Base-by-base conservation (phyloP, 805 yeast species). In the Kluyveromyces starmeri region DNA sequence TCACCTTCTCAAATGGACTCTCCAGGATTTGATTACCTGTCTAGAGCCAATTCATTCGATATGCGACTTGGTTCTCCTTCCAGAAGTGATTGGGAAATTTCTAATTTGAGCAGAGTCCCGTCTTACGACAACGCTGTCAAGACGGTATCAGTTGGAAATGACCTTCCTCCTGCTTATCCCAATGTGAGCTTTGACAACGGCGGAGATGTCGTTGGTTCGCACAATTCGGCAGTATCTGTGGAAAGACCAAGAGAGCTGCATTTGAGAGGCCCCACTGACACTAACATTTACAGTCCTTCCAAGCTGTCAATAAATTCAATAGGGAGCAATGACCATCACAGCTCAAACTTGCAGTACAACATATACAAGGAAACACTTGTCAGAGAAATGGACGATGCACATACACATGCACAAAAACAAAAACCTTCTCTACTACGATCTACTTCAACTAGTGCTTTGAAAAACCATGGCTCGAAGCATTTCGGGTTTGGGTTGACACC, bases 91-190 rank as follows among this genome's bases (percentile, higher is more conserved):
- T 62, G 68, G 66, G 69, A 70, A 38, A 40, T 66, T 2, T 53
- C 55, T 5, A 56, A 64, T 2, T 44, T 84, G 43, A 75, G 81
- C 14, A 63, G 74, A 32, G 95, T 89, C 5, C 97, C 97, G 0
- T 76, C 95, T 0, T 89, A 89, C 57, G 70, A 69, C 6, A 78
- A 82, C 20, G 96, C 97, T 0, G 58, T 86, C 55, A 72, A 71
- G 47, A 57, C 72, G 2, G 76, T 68, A 29, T 61, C 59, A 5
- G 58, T 67, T 8, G 69, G 63, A 3, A 70, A 64, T 14, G 74
- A 71, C 34, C 58, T 79, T 17, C 78, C 95, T 2, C 96, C 96
- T 1, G 70, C 71, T 2, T 86, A 85, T 54, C 55, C 53, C 4
- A 28, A 31, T 27, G 35, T 32, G 8, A 28, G 11, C n/a, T 34